These are phyloP conservation scores for Globisporangium spiculum DNA, from an alignment of 352 stramenopile genomes.

Conservation along the genomic window DNA sequence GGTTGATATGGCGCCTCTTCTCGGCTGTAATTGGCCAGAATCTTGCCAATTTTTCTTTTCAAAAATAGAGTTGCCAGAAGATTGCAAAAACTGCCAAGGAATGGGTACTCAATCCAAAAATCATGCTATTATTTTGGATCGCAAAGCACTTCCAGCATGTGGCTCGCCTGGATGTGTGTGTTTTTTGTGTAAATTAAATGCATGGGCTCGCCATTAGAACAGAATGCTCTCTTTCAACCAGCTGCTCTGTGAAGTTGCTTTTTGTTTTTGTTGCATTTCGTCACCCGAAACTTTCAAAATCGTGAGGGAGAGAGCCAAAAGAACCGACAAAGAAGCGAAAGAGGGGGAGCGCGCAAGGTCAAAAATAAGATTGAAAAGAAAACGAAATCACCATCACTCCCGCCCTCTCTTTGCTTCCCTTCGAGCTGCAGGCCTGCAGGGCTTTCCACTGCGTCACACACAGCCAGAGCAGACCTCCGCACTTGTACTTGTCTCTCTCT, in stretches of 20 bases:
- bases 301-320: constrained; percentile 6
- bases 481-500: not conserved
- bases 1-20: constrained; percentile 6
- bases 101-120: not conserved
- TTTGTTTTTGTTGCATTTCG: not conserved
- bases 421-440: not conserved
- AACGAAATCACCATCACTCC: not conserved
- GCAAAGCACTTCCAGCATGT: not conserved
- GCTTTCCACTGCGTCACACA: not conserved
- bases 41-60: not conserved
- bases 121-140: constrained; percentile 2
- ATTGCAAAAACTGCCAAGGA: constrained; percentile 6
- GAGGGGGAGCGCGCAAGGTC: not conserved
- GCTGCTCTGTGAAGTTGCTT: not conserved
- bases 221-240: not conserved
- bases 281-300: not conserved
- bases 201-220: not conserved
- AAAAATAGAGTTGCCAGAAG: not conserved
- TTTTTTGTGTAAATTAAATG: not conserved
- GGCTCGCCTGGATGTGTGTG: not conserved
- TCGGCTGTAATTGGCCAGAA: constrained; percentile 1
- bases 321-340: not conserved
- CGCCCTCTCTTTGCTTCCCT: not conserved
- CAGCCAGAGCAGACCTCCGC: not conserved
- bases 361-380: constrained; percentile 13